Percentiles rank a stretch among this genome's conserved stretches.
Evolutionary conservation across 306 rosid genomes (phyloP).

Genomic region (Lablab purpureus): DNA sequence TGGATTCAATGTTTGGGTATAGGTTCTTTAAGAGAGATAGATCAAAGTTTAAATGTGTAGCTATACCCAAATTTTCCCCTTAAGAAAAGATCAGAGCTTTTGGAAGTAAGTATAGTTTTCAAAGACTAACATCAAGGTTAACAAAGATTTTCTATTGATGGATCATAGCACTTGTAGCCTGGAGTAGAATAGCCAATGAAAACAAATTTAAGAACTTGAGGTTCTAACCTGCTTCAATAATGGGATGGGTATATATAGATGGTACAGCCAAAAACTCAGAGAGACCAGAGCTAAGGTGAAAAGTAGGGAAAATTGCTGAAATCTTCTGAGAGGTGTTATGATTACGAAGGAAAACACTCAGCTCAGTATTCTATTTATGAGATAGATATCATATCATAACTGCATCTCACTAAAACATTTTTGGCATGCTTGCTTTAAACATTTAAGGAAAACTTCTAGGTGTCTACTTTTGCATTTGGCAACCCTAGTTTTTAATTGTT

Average conservation of each 20-base stretch:
- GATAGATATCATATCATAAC: neutral
- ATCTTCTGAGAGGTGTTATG: neutral
- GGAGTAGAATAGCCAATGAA: neutral
- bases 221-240: neutral
- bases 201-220: neutral
- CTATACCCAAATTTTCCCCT: neutral
- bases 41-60: neutral
- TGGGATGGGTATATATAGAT: neutral
- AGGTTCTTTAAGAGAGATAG: constrained; percentile 13
- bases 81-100: neutral
- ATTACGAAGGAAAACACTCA: neutral
- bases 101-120: neutral
- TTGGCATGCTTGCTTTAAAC: neutral
- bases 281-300: neutral
- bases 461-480: constrained; percentile 7
- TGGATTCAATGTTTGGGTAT: neutral
- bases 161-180: neutral
- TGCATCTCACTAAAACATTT: neutral
- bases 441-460: neutral
- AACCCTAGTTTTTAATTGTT: neutral
- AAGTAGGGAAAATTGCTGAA: constrained; percentile 9
- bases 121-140: neutral
- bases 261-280: neutral
- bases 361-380: too few relatives aligned
- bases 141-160: neutral